Evolutionary conservation across 768 basidiomycete species (phyloP), one percentile per base, ranked within the genome.

Genomic region (Tulasnella sp.): DNA sequence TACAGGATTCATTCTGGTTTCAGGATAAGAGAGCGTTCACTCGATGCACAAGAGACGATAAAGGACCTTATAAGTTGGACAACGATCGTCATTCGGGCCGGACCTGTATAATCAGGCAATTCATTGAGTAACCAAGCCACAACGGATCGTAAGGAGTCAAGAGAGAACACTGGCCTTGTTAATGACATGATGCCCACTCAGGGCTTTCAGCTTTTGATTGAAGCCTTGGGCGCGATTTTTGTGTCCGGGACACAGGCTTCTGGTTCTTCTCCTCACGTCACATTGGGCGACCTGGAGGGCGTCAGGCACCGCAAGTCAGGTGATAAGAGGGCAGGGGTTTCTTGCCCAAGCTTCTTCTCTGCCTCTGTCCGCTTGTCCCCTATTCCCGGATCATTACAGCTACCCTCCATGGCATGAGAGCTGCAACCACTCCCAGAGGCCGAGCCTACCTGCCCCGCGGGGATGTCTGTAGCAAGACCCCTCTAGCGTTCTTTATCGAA

Each of bases 111-210:
- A 53, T 21, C 49, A 59, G 61, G 42, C 58, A 49, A n/a, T 25
- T 53, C 42, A 52, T 60, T 62, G 50, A 61, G 65, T 70, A 65
- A 70, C 65, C 65, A 61, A 42, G 51, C 63, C 63, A n/a, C n/a
- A n/a, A n/a, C n/a, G n/a, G n/a, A n/a, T n/a, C n/a, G 57, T 52
- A 52, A 41, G 41, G 31, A 60, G 8, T 54, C 59, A 34, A 65
- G 61, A 30, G 48, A 21, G 8, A 11, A 10, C 22, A 42, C 52
- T 8, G 2, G 44, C 89, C 79, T 93, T 92, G 42, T 91, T 91
- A 66, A 92, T 92, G 70, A 92, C 91, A 70, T 94, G 88, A 77
- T 92, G 92, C 73, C 93, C 91, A 70, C 86, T 88, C 59, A 92
- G 78, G 60, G 80, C 74, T 72, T 93, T 92, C 8, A 96, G 76